Percentiles rank a stretch among this genome's conserved stretches.
These are phyloP conservation scores for Taphrina confusa DNA, from an alignment of 1,139 yeast genomes.

Conservation along the genomic window DNA sequence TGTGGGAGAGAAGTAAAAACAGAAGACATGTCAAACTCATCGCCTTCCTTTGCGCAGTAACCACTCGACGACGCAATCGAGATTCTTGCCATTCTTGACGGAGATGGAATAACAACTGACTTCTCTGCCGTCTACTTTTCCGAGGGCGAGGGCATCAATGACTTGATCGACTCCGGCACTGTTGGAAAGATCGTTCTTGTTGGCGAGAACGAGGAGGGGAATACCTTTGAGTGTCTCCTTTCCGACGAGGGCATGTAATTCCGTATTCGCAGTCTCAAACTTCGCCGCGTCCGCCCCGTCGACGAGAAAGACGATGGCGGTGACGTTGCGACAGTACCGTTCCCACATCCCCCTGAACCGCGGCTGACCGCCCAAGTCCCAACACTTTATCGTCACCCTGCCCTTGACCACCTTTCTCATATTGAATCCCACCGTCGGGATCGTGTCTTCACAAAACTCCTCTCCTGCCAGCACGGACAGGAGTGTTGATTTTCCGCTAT, in stretches of 20 bases:
- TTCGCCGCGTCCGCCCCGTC: conserved; percentile 48
- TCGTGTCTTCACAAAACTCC: conserved; percentile 47
- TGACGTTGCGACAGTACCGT: conserved; percentile 49
- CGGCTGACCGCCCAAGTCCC: conserved; percentile 52
- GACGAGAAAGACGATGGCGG: conserved; percentile 48
- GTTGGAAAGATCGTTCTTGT: conserved; percentile 47
- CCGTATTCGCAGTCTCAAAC: conserved; percentile 45
- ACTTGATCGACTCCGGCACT: conserved; percentile 47
- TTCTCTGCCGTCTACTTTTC: conserved; percentile 46
- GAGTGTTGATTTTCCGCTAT: conserved; percentile 50
- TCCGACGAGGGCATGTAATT: conserved; percentile 45
- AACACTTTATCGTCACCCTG: conserved; percentile 49
- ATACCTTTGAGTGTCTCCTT: conserved; percentile 47
- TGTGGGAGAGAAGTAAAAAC: not conserved
- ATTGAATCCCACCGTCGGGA: conserved; percentile 50
- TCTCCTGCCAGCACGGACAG: conserved; percentile 47
- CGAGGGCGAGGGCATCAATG: conserved; percentile 46
- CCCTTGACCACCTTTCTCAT: conserved; percentile 49
- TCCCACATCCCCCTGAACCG: conserved; percentile 51
- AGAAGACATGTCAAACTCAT: not conserved
- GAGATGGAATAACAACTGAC: conserved; percentile 50
- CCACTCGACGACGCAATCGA: conserved; percentile 49
- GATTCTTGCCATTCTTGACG: conserved; percentile 48
- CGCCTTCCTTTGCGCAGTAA: conserved; percentile 38
- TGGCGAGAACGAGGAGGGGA: conserved; percentile 48